Evolutionary conservation across 495 filamentous ascomycete species (phyloP), one percentile per base, ranked within the genome.

Genomic region (Melanomma pulvis-pyrius): DNA sequence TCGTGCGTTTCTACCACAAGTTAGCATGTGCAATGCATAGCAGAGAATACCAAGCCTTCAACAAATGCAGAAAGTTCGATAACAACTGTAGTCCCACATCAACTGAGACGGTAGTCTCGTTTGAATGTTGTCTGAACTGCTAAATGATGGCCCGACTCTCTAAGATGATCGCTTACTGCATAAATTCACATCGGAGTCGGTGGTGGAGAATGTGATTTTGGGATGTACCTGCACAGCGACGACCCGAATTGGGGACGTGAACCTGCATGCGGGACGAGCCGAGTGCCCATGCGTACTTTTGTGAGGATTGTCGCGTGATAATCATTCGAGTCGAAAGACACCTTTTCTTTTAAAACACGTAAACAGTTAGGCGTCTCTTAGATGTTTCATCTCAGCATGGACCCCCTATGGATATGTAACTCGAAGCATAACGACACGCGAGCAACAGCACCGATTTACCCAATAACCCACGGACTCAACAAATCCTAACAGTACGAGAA

Each of bases 381-480:
- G 17, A 26, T 26, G 63, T 67, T 67, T 67, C 63, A 67, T 5
- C 30, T 21, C 48, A 17, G 47, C 52, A 21, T 50, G 53, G 36
- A 17, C 13, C 32, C 39, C 52, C 61, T 51, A 21, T 39, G 44
- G 2, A 48, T 26, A 3, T 61, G 39, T 36, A 61, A 61, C 62
- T 19, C 19, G 12, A 28, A 59, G 62, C 62, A 65, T 52, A 21
- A 59, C 59, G 21, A 51, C 39, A 46, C 28, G 34, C 26, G 11
- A 36, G 53, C 53, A 46, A 28, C 41, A 59, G 22, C 63, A 36
- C 7, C 44, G 24, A 25, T 36, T 54, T 34, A 39, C 24, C 22
- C 44, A 29, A 26, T 22, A 44, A 59, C 51, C 34, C 36, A 22
- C 49, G 9, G 26, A 30, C 62, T 12, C n/a, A n/a, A 15, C 32